These are phyloP conservation scores for Geotrichum cucujoidarum DNA, from an alignment of 1,139 yeast species.

Conservation along the genomic window DNA sequence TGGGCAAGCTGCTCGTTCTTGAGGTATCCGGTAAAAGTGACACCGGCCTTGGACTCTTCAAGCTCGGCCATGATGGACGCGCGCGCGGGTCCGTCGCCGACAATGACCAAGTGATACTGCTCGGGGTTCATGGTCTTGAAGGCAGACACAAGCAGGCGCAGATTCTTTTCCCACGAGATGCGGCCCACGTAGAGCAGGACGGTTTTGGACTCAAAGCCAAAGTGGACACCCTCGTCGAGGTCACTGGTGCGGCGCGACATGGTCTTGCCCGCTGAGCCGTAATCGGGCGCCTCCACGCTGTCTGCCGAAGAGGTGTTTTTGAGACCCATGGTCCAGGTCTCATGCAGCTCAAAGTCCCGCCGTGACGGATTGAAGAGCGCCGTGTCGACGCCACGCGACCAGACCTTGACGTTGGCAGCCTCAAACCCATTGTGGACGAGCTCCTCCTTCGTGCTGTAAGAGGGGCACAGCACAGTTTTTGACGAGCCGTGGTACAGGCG, in stretches of 20 bases:
- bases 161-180: conserved; percentile 24
- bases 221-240: conserved; percentile 22
- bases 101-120: conserved; percentile 21
- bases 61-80: conserved; percentile 19
- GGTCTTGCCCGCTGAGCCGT: neutral
- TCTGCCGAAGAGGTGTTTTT: neutral
- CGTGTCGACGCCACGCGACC: conserved; percentile 25
- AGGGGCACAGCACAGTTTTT: conserved; percentile 22
- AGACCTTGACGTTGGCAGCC: conserved; percentile 18
- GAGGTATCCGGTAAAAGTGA: conserved; percentile 24
- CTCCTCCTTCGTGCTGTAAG: conserved; percentile 21
- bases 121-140: conserved; percentile 30
- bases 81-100: conserved; percentile 26
- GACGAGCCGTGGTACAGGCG: conserved; percentile 23
- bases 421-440: conserved; percentile 22
- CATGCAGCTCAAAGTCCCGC: conserved; percentile 16
- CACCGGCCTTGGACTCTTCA: conserved; percentile 17
- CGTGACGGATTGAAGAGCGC: conserved; percentile 18
- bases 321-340: conserved; percentile 15
- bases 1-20: conserved; percentile 22
- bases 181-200: conserved; percentile 25
- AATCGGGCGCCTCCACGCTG: neutral
- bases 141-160: conserved; percentile 31
- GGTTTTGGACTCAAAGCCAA: conserved; percentile 19
- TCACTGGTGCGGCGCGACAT: conserved; percentile 13